Evolutionary conservation across 2,329 filamentous ascomycete genomes (phyloP).

Genomic region (Neonectria ditissima): DNA sequence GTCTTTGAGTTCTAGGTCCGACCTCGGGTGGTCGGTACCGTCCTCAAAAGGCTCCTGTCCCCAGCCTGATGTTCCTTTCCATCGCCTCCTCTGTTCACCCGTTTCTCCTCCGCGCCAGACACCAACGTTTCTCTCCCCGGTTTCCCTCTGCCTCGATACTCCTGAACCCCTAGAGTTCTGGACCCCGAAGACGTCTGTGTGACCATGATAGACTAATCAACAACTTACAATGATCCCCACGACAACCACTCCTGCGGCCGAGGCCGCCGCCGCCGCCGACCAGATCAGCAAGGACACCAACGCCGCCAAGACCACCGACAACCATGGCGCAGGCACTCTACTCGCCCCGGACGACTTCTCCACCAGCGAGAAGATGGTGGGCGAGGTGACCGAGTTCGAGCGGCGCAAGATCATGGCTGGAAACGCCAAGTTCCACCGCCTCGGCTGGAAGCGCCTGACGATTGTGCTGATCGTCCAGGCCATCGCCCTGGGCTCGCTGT

Average conservation of each 20-base stretch:
- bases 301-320: neutral
- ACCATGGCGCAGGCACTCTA: conserved; percentile 6
- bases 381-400: conserved; percentile 34
- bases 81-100: neutral
- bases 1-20: conserved; percentile 9
- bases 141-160: neutral
- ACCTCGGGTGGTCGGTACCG: conserved; percentile 11
- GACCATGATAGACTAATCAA: conserved; percentile 29
- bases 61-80: neutral
- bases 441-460: conserved; percentile 36
- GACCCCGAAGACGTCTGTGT: conserved; percentile 22
- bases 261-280: conserved; percentile 18
- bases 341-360: conserved; percentile 16
- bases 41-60: conserved; percentile 17
- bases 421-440: conserved; percentile 35
- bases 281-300: conserved; percentile 12
- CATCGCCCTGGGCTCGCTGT: conserved; percentile 36
- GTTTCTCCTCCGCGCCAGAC: neutral
- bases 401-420: conserved; percentile 33
- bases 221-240: conserved; percentile 26
- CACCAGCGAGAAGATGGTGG: conserved; percentile 30
- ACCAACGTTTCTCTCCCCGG: neutral
- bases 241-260: conserved; percentile 24
- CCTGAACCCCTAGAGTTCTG: conserved; percentile 17
- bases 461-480: conserved; percentile 36